Percentiles rank a stretch among this genome's conserved stretches.
Evolutionary conservation across 768 basidiomycete species (phyloP).

Genomic region (Rhizopogon salebrosus): DNA sequence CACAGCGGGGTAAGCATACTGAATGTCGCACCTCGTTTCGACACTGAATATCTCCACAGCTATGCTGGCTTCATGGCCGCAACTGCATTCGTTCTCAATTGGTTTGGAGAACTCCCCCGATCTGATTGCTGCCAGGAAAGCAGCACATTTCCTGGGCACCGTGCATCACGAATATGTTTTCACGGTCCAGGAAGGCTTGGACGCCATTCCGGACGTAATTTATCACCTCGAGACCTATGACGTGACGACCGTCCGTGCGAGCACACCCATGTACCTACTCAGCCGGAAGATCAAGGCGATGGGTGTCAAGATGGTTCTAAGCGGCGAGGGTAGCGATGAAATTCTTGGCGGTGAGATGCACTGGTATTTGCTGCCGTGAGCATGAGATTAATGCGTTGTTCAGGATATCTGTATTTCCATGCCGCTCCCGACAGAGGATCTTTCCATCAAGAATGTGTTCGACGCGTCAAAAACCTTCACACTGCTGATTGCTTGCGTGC

Average conservation of each 20-base stretch:
- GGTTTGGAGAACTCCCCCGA: conserved; percentile 95
- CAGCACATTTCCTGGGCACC: conserved; percentile 89
- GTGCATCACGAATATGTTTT: conserved; percentile 97
- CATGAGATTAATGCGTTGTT: conserved; percentile 5
- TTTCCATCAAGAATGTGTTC: conserved; percentile 93
- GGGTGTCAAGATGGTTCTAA: conserved; percentile 99
- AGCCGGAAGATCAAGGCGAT: conserved; percentile 98
- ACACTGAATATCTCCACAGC: conserved; percentile 32
- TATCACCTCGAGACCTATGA: conserved; percentile 99
- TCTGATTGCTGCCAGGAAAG: conserved; percentile 88
- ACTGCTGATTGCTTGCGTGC: conserved; percentile 96
- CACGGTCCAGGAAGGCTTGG: conserved; percentile 95
- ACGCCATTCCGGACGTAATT: conserved; percentile 96
- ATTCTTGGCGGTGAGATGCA: conserved; percentile 77
- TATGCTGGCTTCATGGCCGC: conserved; percentile 86
- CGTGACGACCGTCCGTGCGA: conserved; percentile 96
- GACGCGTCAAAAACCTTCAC: conserved; percentile 95
- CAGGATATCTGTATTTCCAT: conserved; percentile 99
- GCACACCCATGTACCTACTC: conserved; percentile 98
- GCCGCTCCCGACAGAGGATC: conserved; percentile 84
- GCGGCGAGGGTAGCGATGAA: conserved; percentile 97
- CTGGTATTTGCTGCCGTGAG: not conserved
- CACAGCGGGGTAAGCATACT: conserved; percentile 47
- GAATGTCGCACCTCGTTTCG: not conserved
- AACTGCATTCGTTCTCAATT: conserved; percentile 95